Percentiles rank a stretch among this genome's conserved stretches.
Evolutionary conservation across 805 yeast genomes (phyloP).

Genomic region (Pichia californica): DNA sequence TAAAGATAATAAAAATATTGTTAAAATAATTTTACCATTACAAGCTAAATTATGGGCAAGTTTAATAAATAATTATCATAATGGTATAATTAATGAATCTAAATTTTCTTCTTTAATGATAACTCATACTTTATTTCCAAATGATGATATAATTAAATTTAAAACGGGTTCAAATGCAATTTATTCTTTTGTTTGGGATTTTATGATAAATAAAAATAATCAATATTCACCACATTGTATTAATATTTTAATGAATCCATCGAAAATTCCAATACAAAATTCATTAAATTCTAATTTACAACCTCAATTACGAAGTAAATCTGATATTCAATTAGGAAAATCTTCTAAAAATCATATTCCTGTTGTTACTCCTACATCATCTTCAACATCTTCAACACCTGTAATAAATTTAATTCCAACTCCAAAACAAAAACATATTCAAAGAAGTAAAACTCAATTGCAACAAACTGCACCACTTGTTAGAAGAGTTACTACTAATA

Average conservation of each 20-base stretch:
- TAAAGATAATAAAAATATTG: slow-evolving; percentile 13
- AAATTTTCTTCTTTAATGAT: slow-evolving; percentile 22
- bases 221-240: slow-evolving; percentile 24
- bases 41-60: slow-evolving; percentile 29
- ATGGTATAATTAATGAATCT: slow-evolving; percentile 22
- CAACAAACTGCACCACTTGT: neutral
- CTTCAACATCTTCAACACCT: too few species aligned
- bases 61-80: slow-evolving; percentile 25
- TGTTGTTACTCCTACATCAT: too few species aligned
- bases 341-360: too few species aligned
- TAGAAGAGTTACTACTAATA: neutral
- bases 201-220: slow-evolving; percentile 15
- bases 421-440: neutral
- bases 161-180: slow-evolving; percentile 18
- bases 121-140: slow-evolving; percentile 24
- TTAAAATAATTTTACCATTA: slow-evolving; percentile 26
- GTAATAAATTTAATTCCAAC: neutral
- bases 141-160: slow-evolving; percentile 22
- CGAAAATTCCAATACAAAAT: too few species aligned
- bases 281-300: neutral
- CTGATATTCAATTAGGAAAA: neutral
- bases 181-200: slow-evolving; percentile 30
- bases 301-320: neutral
- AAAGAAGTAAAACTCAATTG: neutral
- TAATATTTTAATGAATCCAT: slow-evolving; percentile 12